Evolutionary conservation across 31 red algal genomes (phyloP).

Genomic region (Porphyra umbilicalis): DNA sequence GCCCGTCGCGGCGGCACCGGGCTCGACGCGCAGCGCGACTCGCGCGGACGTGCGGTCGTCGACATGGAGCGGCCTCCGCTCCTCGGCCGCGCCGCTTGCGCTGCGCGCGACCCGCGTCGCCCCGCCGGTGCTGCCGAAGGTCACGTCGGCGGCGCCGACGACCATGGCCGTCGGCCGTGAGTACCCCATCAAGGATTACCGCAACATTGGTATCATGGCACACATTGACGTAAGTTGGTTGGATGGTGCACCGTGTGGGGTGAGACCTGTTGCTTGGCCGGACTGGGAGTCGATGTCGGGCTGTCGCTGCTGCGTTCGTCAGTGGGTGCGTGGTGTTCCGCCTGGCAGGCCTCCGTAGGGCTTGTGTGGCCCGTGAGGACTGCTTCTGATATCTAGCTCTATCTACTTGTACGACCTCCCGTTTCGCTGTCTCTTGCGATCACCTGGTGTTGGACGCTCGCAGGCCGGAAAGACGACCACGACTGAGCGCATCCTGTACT

Average conservation of each 20-base stretch:
- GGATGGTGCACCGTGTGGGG: neutral
- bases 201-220: slow-evolving; percentile 98
- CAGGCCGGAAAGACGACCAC: slow-evolving; percentile 97
- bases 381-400: too few relatives aligned
- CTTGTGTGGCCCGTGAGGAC: too few relatives aligned
- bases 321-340: too few relatives aligned
- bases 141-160: neutral
- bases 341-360: too few relatives aligned
- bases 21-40: neutral
- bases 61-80: neutral
- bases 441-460: too few relatives aligned
- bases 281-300: too few relatives aligned
- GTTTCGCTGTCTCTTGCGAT: too few relatives aligned
- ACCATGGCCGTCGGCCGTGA: slow-evolving; percentile 10
- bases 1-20: neutral
- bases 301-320: too few relatives aligned
- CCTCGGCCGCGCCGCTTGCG: neutral
- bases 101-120: slow-evolving; percentile 5
- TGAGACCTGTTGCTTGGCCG: too few relatives aligned
- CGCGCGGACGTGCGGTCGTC: neutral
- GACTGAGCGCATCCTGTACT: slow-evolving; percentile 99
- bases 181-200: slow-evolving; percentile 41
- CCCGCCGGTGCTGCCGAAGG: neutral
- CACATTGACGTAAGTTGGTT: slow-evolving; percentile 61
- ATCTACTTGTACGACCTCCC: too few relatives aligned